Evolutionary conservation across 805 yeast genomes (phyloP).

Genomic region (Cyberlindnera samutprakarnensis): DNA sequence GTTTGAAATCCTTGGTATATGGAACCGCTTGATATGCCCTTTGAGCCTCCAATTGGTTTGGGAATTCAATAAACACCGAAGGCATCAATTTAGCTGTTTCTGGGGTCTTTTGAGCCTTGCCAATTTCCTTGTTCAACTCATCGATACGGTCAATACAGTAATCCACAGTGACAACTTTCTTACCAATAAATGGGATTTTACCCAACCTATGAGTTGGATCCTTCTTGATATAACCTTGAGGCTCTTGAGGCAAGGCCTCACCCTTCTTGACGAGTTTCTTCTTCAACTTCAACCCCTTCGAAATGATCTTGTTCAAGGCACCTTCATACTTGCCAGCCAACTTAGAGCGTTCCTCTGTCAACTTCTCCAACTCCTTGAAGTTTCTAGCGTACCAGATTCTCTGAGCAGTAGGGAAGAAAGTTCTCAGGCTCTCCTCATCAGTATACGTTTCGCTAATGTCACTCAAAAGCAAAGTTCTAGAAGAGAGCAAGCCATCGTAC

Average conservation of each 20-base stretch:
- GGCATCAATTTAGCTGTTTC: constrained; percentile 45
- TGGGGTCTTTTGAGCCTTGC: constrained; percentile 32
- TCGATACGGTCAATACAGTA: constrained; percentile 62
- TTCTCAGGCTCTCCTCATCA: constrained; percentile 43
- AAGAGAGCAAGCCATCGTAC: constrained; percentile 59
- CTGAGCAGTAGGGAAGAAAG: constrained; percentile 56
- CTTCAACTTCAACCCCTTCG: constrained; percentile 51
- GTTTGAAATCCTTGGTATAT: constrained; percentile 35
- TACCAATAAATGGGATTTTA: constrained; percentile 55
- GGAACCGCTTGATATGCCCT: constrained; percentile 80
- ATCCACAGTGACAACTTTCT: constrained; percentile 79
- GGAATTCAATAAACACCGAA: constrained; percentile 61
- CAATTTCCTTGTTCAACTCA: constrained; percentile 61
- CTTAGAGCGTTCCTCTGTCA: constrained; percentile 57
- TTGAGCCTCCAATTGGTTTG: constrained; percentile 82
- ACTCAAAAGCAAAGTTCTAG: constrained; percentile 67
- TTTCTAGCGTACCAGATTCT: constrained; percentile 61
- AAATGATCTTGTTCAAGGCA: constrained; percentile 51
- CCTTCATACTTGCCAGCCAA: constrained; percentile 55
- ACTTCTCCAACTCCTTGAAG: constrained; percentile 45
- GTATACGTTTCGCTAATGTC: constrained; percentile 42
- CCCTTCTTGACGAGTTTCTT: constrained; percentile 51
- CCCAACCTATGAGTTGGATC: constrained; percentile 77
- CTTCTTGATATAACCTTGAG: constrained; percentile 66
- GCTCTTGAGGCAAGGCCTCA: constrained; percentile 44